A percentile compares a stretch with the other conserved stretches of the same genome.
Conservation (phyloP, 202 grass and related monocot species). For the Brachypodium distachyon region DNA sequence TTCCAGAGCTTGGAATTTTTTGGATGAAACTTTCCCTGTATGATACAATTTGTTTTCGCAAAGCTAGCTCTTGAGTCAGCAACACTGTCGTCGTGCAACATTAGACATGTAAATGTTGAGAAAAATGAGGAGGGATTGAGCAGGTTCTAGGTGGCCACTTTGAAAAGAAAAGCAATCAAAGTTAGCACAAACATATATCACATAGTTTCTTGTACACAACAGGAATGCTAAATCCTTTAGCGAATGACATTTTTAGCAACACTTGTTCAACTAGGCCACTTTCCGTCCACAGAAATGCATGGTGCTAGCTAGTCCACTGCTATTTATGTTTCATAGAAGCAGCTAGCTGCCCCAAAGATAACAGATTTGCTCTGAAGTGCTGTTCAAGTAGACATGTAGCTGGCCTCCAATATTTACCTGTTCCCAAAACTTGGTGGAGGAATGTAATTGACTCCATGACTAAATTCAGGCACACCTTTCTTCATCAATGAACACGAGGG, state of each 20-base stretch:
- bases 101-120: background rate
- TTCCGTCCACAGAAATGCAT: background rate
- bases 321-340: background rate
- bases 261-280: background rate
- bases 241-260: constrained; percentile 1
- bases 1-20: background rate
- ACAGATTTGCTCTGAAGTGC: background rate
- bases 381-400: background rate
- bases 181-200: background rate
- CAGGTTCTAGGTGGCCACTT: background rate
- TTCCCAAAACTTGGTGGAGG: background rate
- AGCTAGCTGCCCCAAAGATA: background rate
- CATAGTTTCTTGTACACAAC: background rate
- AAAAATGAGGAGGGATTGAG: background rate
- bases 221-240: background rate
- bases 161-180: background rate
- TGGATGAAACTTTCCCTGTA: background rate
- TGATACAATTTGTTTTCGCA: background rate
- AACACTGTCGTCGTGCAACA: constrained; percentile 10
- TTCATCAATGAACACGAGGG: background rate
- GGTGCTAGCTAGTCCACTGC: background rate
- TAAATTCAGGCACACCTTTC: background rate
- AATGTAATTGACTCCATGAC: background rate
- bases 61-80: background rate
- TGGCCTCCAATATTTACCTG: background rate